Base-by-base conservation (phyloP, 2,329 filamentous ascomycete genomes). In the Trichoderma pleuroti region DNA sequence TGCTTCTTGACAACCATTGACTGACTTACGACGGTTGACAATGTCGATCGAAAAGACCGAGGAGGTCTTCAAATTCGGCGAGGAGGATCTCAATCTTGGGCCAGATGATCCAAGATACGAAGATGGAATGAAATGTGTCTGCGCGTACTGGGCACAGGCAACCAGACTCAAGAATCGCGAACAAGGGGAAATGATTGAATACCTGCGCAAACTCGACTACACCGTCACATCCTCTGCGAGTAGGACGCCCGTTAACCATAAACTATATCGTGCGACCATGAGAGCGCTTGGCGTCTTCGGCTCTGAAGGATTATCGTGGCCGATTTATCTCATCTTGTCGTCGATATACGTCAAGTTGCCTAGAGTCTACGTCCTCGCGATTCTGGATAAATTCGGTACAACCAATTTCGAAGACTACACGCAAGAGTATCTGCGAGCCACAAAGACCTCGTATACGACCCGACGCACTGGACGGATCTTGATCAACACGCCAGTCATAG, bases 11-110 rank as follows among this genome's bases (percentile, higher is more conserved):
- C 10, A 49, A 1, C n/a, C n/a, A 1, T 21, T n/a, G 2, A 21
- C n/a, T 1, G 1, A 12, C 6, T 8, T 5, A n/a, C 21, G n/a
- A 12, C 9, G 0, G 1, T n/a, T 21, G 4, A 49, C 12, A 21
- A 49, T 49, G 18, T 21, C 18, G 3, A 18, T 18, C 42, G 42
- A 1, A 46, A 46, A 46, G 42, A 46, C 10, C 11, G n/a, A 46
- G 1, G 26, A 28, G 2, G 18, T 21, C 9, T 11, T 21, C 42
- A 46, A 3, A 49, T 12, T 49, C 10, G 10, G n/a, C n/a, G 18
- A 0, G 42, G 1, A 49, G 10, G 42, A 21, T 49, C 42, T 49
- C n/a, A 7, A 21, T 0, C 42, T 49, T n/a, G 0, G 6, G 10
- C 10, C 9, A 1, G 10, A 12, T 49, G 42, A 49, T 21, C 42